phyloP scores from a whole-genome alignment of 2,329 filamentous ascomycete species.

The Penicillium freii region DNA sequence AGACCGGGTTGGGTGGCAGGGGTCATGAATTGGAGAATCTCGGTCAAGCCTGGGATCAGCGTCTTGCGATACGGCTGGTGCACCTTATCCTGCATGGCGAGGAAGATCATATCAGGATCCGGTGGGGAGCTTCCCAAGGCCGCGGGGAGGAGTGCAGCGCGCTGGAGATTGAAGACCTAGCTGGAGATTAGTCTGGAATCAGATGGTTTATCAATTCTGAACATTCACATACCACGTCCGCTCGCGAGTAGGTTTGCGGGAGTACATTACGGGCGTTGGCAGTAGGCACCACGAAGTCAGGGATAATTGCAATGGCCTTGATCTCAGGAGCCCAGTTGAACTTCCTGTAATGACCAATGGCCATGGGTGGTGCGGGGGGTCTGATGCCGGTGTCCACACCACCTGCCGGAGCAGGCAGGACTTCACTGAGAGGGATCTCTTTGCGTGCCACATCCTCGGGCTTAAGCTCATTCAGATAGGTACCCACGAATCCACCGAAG shows the following conservation, averaged over 20 bases:
- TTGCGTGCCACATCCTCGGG: slow-evolving; percentile 85
- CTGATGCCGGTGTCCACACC: slow-evolving; percentile 83
- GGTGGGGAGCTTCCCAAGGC: slow-evolving; percentile 87
- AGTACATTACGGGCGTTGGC: slow-evolving; percentile 84
- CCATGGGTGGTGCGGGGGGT: slow-evolving; percentile 83
- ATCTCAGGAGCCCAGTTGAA: slow-evolving; percentile 93
- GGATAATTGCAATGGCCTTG: slow-evolving; percentile 95
- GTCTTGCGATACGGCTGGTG: slow-evolving; percentile 94
- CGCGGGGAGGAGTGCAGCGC: slow-evolving; percentile 85
- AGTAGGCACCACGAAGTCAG: slow-evolving; percentile 93
- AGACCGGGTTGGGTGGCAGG: slow-evolving; percentile 83
- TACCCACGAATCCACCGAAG: slow-evolving; percentile 94
- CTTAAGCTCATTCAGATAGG: slow-evolving; percentile 88
- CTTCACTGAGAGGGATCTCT: slow-evolving; percentile 92
- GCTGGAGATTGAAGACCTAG: slow-evolving; percentile 80
- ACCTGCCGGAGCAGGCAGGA: slow-evolving; percentile 83
- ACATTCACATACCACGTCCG: slow-evolving; percentile 68
- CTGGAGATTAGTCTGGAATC: slow-evolving; percentile 2
- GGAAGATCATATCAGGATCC: slow-evolving; percentile 89
- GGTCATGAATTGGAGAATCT: slow-evolving; percentile 88
- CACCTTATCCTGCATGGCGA: slow-evolving; percentile 97
- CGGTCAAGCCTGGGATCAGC: slow-evolving; percentile 85
- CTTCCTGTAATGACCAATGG: slow-evolving; percentile 94
- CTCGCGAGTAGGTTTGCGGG: slow-evolving; percentile 72
- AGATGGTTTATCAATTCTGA: not conserved